These are phyloP conservation scores for Naganishia albida DNA, from an alignment of 1,284 basidiomycete genomes.

Conservation along the genomic window DNA sequence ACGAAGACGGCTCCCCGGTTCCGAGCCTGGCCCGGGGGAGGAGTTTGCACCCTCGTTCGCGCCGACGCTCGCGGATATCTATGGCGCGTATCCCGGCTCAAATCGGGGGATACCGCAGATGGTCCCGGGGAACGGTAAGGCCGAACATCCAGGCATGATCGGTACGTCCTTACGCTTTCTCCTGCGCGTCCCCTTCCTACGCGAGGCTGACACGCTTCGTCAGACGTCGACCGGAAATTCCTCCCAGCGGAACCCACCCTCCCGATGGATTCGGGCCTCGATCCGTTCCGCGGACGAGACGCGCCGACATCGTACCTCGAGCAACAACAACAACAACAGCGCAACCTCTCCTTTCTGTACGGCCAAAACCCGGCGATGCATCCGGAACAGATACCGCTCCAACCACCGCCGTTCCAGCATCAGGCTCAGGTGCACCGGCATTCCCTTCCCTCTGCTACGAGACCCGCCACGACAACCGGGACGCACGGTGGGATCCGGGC, in stretches of 20 bases:
- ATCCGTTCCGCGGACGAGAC: slow-evolving; percentile 7
- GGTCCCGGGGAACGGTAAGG: not conserved
- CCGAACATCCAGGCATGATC: not conserved
- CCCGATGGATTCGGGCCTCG: not conserved
- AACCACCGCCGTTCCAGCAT: not conserved
- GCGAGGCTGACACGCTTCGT: no score
- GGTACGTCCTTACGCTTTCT: slow-evolving; percentile 2
- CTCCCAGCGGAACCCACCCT: not conserved
- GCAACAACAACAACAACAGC: slow-evolving; percentile 16
- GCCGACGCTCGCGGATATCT: not conserved
- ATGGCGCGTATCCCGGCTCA: slow-evolving; percentile 3
- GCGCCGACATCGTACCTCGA: slow-evolving; percentile 1
- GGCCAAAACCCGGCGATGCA: not conserved
- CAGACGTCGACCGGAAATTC: slow-evolving; percentile 14
- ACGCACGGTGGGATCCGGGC: not conserved
- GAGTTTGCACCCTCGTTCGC: slow-evolving; percentile 1
- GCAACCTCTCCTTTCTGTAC: slow-evolving; percentile 6
- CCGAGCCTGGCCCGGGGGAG: slow-evolving; percentile 1
- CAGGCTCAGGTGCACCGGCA: not conserved
- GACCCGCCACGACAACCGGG: not conserved
- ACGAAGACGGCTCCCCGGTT: slow-evolving; percentile 8
- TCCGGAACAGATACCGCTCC: not conserved
- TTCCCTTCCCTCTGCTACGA: not conserved
- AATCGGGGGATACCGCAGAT: not conserved
- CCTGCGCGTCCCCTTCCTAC: no score